Conservation (phyloP, 2,329 filamentous ascomycete genomes). For the Penicillium sp. region DNA sequence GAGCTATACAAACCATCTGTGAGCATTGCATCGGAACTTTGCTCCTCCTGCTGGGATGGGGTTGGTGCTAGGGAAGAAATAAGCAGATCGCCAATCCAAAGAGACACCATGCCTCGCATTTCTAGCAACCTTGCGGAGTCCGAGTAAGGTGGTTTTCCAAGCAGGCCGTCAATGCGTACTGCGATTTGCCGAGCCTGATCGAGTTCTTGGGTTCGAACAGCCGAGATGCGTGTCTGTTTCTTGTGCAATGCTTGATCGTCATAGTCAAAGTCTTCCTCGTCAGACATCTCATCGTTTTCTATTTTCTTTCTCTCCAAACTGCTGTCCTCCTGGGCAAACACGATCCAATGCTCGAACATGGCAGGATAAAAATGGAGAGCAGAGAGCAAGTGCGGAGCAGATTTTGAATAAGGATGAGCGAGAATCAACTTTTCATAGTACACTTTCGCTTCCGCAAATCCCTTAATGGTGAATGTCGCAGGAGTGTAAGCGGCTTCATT, state of each 20-base stretch:
- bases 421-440: constrained; percentile 81
- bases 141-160: constrained; percentile 70
- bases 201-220: constrained; percentile 55
- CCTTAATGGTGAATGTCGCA: constrained; percentile 44
- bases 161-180: constrained; percentile 67
- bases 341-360: constrained; percentile 79
- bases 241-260: constrained; percentile 29
- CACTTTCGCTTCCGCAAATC: constrained; percentile 59
- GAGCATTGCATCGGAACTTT: constrained; percentile 15
- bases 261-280: constrained; percentile 17
- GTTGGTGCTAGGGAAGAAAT: constrained; percentile 33
- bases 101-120: constrained; percentile 70
- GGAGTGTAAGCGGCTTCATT: constrained; percentile 3
- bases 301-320: constrained; percentile 46
- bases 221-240: constrained; percentile 33
- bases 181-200: constrained; percentile 64
- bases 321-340: constrained; percentile 66
- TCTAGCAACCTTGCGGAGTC: constrained; percentile 67
- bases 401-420: constrained; percentile 70
- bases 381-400: constrained; percentile 59
- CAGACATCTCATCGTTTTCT: constrained; percentile 30
- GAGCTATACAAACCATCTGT: constrained; percentile 6
- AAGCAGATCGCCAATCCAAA: constrained; percentile 72
- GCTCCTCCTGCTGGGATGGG: constrained; percentile 13
- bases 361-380: constrained; percentile 79